phyloP scores from a whole-genome alignment of 305 asterid species.

The Solanum hybrid region DNA sequence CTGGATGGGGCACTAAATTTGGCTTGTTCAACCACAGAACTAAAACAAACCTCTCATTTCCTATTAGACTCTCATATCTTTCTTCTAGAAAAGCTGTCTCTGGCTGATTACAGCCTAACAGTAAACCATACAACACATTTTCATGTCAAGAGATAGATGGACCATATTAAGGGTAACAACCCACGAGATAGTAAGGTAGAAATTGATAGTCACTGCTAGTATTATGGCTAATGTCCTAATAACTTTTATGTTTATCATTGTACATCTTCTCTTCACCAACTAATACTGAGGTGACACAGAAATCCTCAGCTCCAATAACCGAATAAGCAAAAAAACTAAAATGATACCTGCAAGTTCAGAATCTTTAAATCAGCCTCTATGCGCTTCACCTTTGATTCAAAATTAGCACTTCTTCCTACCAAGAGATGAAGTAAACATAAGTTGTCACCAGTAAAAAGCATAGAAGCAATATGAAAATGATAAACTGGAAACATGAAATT shows the following conservation, averaged over 20 bases:
- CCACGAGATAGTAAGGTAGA: neutral
- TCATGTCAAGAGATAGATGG: neutral
- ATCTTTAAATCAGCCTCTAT: conserved; percentile 77
- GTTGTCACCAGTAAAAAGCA: conserved; percentile 12
- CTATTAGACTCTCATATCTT: neutral
- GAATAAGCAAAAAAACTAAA: neutral
- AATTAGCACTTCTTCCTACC: conserved; percentile 54
- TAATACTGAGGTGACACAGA: neutral
- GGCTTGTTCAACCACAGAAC: neutral
- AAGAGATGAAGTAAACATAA: conserved; percentile 7
- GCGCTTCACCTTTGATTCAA: conserved; percentile 56
- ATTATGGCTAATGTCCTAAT: neutral
- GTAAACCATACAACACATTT: neutral
- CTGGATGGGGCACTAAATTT: neutral
- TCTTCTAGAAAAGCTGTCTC: neutral
- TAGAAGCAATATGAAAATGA: neutral
- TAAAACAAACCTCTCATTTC: neutral
- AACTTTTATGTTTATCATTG: neutral
- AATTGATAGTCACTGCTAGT: neutral
- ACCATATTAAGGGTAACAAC: neutral
- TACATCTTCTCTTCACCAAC: neutral
- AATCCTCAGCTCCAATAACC: neutral
- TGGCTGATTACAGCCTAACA: neutral
- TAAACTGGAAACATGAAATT: neutral
- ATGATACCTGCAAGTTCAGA: conserved; percentile 65